A percentile compares a stretch with the other conserved stretches of the same genome.
Evolutionary conservation across 352 stramenopile species (phyloP).

Genomic region (Phytopythium sindhum): DNA sequence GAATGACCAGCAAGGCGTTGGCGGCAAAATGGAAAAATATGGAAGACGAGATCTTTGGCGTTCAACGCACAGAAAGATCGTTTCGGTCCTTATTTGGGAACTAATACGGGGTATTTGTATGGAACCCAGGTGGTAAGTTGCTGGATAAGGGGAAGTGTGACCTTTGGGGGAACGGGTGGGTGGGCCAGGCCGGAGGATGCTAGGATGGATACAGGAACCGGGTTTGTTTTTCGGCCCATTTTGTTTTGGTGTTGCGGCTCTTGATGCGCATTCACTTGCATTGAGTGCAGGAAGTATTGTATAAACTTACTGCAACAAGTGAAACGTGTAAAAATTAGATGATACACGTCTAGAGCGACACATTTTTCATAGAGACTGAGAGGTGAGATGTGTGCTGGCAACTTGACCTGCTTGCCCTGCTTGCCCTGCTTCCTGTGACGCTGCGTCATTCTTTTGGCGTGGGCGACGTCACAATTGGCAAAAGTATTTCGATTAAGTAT

Average conservation of each 20-base stretch:
- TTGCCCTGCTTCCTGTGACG: no score
- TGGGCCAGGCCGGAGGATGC: not conserved
- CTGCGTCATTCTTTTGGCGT: not conserved
- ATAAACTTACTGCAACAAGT: no score
- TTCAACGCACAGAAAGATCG: constrained; percentile 26
- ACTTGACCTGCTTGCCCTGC: not conserved
- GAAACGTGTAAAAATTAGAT: no score
- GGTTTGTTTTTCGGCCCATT: not conserved
- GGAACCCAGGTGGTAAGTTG: not conserved
- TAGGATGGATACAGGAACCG: not conserved
- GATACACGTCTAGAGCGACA: no score
- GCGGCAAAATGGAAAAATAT: not conserved
- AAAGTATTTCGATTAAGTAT: not conserved
- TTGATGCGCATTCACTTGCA: no score
- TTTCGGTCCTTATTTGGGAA: constrained; percentile 2
- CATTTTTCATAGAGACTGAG: no score
- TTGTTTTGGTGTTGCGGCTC: no score
- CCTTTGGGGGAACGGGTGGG: constrained; percentile 5
- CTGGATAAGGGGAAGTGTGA: not conserved
- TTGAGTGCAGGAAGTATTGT: no score
- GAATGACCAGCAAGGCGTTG: not conserved
- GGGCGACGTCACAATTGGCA: not conserved
- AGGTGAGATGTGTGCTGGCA: not conserved
- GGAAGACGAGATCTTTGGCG: not conserved
- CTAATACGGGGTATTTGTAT: not conserved